These are phyloP conservation scores for Oryza meridionalis DNA, from an alignment of 176 grass and related monocot species.

Conservation along the genomic window DNA sequence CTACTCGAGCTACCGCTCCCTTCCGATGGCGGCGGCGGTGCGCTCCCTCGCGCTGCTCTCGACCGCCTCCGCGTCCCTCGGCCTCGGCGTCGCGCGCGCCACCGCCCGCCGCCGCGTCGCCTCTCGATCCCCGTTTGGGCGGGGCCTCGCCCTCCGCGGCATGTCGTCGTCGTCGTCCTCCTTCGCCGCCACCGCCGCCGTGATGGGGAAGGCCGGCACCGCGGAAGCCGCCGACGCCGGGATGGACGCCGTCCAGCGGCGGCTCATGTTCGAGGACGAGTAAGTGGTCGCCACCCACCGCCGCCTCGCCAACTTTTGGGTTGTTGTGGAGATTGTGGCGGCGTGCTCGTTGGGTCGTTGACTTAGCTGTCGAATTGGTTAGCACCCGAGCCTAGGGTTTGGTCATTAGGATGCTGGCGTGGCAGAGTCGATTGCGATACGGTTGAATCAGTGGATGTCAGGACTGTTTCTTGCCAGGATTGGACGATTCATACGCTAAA, in stretches of 20 bases:
- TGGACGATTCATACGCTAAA: not conserved
- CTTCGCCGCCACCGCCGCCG: constrained; percentile 40
- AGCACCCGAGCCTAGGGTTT: not conserved
- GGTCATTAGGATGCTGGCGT: not conserved
- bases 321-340: not conserved
- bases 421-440: not conserved
- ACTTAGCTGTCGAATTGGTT: not conserved
- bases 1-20: not conserved
- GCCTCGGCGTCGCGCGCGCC: constrained; percentile 9
- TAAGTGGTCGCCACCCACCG: constrained; percentile 20
- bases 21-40: constrained; percentile 38
- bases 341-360: not conserved
- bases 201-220: constrained; percentile 45
- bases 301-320: not conserved
- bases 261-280: constrained; percentile 97
- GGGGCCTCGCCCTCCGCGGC: constrained; percentile 24
- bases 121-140: not conserved
- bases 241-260: constrained; percentile 85
- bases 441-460: not conserved
- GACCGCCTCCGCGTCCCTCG: not conserved
- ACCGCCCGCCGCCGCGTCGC: not conserved
- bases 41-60: constrained; percentile 41
- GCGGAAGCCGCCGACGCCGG: constrained; percentile 47
- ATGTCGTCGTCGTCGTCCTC: not conserved
- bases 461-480: not conserved